Evolutionary conservation across 306 rosid species (phyloP).

Genomic region (Mimosa pudica): DNA sequence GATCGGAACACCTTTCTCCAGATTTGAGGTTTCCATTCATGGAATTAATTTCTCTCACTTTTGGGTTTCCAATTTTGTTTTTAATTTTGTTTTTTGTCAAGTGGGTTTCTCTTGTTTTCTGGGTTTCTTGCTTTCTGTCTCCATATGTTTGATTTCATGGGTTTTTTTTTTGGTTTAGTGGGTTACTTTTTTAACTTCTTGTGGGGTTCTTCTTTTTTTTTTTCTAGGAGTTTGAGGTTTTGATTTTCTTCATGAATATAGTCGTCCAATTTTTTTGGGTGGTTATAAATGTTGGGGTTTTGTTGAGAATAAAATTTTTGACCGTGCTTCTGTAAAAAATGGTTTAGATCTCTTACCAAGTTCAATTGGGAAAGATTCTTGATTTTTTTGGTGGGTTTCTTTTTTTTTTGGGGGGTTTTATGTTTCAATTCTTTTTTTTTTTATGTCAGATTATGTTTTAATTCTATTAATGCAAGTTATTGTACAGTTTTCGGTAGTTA

Average conservation of each 20-base stretch:
- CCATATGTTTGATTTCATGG: slow-evolving; percentile 32
- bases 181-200: slow-evolving; percentile 24
- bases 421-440: neutral
- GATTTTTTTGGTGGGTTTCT: too few relatives aligned
- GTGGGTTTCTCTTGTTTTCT: slow-evolving; percentile 8
- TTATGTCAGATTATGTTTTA: neutral
- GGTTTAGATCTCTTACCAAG: too few relatives aligned
- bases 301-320: too few relatives aligned
- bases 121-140: slow-evolving; percentile 26
- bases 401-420: neutral
- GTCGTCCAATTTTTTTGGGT: too few relatives aligned
- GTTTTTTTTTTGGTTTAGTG: neutral
- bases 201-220: neutral
- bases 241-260: too few relatives aligned
- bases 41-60: slow-evolving; percentile 14
- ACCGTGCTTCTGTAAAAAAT: too few relatives aligned
- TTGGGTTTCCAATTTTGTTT: neutral
- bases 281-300: too few relatives aligned
- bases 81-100: neutral
- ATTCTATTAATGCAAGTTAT: neutral
- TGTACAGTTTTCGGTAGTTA: neutral
- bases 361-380: too few relatives aligned
- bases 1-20: slow-evolving; percentile 57
- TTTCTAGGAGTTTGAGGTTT: too few relatives aligned
- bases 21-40: slow-evolving; percentile 57